phyloP scores from a whole-genome alignment of 306 rosid genomes.

The Ceratonia siliqua region DNA sequence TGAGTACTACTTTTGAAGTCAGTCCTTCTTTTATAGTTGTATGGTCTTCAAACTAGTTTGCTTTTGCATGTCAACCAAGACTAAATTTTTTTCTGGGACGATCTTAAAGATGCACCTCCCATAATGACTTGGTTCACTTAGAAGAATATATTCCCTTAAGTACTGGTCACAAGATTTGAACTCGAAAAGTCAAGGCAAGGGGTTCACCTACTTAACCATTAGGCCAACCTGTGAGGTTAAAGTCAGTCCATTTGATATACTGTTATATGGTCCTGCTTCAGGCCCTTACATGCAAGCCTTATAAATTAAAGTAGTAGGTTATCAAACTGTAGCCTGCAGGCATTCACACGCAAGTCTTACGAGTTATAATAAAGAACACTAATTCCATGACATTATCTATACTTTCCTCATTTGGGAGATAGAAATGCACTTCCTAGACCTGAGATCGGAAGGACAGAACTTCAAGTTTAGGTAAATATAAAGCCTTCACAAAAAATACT shows the following conservation, averaged over 20 bases:
- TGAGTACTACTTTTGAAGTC: too few species aligned
- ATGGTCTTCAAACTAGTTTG: too few species aligned
- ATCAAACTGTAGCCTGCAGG: neutral
- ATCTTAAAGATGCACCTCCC: too few species aligned
- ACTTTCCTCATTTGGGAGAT: constrained; percentile 30
- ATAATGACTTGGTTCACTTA: too few species aligned
- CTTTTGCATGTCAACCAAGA: too few species aligned
- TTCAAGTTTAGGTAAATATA: constrained; percentile 10
- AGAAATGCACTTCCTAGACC: constrained; percentile 44
- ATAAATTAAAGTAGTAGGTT: neutral
- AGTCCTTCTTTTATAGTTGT: too few species aligned
- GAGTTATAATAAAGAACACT: constrained; percentile 16
- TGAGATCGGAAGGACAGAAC: constrained; percentile 27
- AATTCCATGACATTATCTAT: constrained; percentile 28
- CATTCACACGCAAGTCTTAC: constrained; percentile 23
- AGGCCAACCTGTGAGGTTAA: too few species aligned
- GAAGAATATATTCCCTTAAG: too few species aligned
- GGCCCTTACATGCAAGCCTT: neutral
- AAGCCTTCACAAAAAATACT: constrained; percentile 39
- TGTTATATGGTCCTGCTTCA: neutral
- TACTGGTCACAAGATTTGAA: too few species aligned
- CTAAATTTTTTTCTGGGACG: too few species aligned
- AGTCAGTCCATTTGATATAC: constrained; percentile 1
- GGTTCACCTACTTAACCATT: too few species aligned
- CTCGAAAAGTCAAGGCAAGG: too few species aligned